Evolutionary conservation across 2,329 filamentous ascomycete genomes (phyloP).

Genomic region (Fusarium beomiforme): DNA sequence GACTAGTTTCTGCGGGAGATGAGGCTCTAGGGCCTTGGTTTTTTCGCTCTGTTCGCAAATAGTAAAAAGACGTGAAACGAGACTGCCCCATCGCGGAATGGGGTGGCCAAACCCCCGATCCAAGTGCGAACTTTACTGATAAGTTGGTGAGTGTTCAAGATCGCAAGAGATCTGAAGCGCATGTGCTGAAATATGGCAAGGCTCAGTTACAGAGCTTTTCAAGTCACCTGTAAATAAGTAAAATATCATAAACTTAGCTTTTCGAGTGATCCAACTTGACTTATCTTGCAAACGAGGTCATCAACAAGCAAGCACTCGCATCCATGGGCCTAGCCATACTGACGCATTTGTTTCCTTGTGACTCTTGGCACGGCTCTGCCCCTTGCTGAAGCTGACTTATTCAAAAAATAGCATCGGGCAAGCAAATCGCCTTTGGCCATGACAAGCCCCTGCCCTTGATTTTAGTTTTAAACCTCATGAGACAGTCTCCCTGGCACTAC

Average conservation of each 20-base stretch:
- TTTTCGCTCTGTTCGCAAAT: constrained; percentile 20
- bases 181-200: neutral
- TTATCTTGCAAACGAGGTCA: neutral
- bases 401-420: neutral
- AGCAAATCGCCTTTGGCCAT: neutral
- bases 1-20: constrained; percentile 35
- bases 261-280: neutral
- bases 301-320: neutral
- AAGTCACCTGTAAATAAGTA: neutral
- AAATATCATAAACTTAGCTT: neutral
- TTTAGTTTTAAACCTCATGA: neutral
- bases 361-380: neutral
- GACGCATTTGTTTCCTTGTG: neutral
- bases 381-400: neutral
- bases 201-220: neutral
- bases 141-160: neutral
- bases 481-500: constrained; percentile 16
- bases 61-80: neutral
- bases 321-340: neutral
- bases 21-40: constrained; percentile 30
- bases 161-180: neutral
- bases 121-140: neutral
- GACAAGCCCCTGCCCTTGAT: neutral
- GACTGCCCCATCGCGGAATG: constrained; percentile 29
- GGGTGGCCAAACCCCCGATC: neutral